phyloP scores from a whole-genome alignment of 2,329 filamentous ascomycete species.

The Verticillium isaacii region DNA sequence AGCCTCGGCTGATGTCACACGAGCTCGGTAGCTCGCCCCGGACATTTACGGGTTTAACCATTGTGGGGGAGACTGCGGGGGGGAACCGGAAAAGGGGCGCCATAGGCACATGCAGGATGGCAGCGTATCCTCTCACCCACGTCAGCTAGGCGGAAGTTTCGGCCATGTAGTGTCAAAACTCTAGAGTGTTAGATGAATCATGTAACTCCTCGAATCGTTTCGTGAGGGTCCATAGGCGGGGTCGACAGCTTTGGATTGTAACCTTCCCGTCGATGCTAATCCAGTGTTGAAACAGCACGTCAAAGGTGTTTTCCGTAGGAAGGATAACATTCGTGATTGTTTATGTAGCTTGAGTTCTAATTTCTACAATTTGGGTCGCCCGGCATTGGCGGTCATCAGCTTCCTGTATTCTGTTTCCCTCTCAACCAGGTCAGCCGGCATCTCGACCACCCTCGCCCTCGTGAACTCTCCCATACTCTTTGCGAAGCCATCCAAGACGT shows the following conservation, averaged over 20 bases:
- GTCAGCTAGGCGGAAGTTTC: too few relatives aligned
- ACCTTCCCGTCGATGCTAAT: too few relatives aligned
- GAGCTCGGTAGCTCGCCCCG: neutral
- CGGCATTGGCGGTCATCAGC: neutral
- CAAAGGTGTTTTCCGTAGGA: too few relatives aligned
- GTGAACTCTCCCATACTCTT: conserved; percentile 50
- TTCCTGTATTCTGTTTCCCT: conserved; percentile 14
- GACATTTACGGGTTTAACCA: neutral
- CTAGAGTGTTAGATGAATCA: too few relatives aligned
- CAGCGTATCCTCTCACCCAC: neutral
- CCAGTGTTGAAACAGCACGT: too few relatives aligned
- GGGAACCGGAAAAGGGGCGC: neutral
- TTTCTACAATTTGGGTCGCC: conserved; percentile 2
- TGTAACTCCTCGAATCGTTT: too few relatives aligned
- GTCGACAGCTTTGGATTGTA: too few relatives aligned
- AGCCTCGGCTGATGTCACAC: neutral
- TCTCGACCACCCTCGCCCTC: conserved; percentile 20
- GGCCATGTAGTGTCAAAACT: too few relatives aligned
- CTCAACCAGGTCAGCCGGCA: conserved; percentile 18
- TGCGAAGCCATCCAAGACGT: conserved; percentile 41
- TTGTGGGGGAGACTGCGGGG: neutral
- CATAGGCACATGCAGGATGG: neutral
- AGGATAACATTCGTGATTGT: too few relatives aligned
- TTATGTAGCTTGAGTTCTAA: neutral
- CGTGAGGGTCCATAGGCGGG: too few relatives aligned